These are phyloP conservation scores for Clavispora phyllophila DNA, from an alignment of 805 yeast species.

Conservation along the genomic window DNA sequence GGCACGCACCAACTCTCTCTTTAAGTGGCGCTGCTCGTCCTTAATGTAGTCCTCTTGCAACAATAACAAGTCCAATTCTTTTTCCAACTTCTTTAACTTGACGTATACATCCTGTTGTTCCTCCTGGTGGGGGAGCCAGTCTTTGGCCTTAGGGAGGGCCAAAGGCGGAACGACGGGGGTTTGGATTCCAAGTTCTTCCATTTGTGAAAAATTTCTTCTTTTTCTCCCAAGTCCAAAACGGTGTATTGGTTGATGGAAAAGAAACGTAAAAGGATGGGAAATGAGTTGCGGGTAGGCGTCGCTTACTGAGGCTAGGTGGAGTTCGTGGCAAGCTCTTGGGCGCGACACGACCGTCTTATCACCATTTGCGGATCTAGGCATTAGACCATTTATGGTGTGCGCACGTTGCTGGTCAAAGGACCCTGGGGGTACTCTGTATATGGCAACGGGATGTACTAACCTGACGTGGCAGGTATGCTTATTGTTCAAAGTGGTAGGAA, in stretches of 20 bases:
- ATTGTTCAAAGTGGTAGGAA: too few species aligned
- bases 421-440: too few species aligned
- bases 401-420: background rate
- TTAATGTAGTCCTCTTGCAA: conserved; percentile 96
- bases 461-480: too few species aligned
- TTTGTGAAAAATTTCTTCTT: conserved; percentile 1
- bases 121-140: conserved; percentile 14
- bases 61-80: conserved; percentile 76
- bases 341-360: conserved; percentile 4
- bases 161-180: conserved; percentile 11
- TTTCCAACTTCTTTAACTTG: conserved; percentile 81
- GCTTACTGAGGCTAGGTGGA: background rate
- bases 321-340: conserved; percentile 5
- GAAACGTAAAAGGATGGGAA: too few species aligned
- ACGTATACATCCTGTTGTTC: conserved; percentile 67
- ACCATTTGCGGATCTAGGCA: too few species aligned
- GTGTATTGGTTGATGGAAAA: conserved; percentile 2
- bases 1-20: conserved; percentile 90
- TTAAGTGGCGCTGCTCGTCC: conserved; percentile 95
- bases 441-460: too few species aligned
- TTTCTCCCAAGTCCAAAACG: background rate
- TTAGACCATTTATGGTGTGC: background rate
- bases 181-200: conserved; percentile 36
- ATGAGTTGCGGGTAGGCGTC: background rate
- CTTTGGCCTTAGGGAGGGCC: conserved; percentile 9